Evolutionary conservation across 2,329 filamentous ascomycete genomes (phyloP), one percentile per base, ranked within the genome.

Genomic region (Nigrospora oryzae): DNA sequence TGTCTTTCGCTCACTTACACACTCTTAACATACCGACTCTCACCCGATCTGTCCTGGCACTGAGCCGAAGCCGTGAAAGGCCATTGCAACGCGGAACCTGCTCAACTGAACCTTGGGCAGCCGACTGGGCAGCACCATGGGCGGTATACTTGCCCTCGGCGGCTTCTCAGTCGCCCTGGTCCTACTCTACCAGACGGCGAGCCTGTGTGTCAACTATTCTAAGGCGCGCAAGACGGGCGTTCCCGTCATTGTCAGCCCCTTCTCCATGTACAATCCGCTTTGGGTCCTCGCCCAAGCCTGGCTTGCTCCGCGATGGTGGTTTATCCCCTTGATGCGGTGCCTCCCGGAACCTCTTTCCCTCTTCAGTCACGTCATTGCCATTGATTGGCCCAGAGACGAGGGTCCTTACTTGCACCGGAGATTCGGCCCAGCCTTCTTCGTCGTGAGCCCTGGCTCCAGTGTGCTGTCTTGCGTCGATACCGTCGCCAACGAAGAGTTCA

Each of bases 241-340:
- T n/a, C 40, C 40, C 19, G 11, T 42, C 33, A 42, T 42, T 13
- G n/a, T 42, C 33, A 36, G 40, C 19, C 40, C 40, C 32, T 42
- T 42, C 40, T 36, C 28, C n/a, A 36, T 33, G 32, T 42, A 30
- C 40, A 42, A 42, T 23, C 32, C 40, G 17, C n/a, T 42, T 5
- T 42, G 40, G 40, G 36, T 42, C 40, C 14, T 42, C 8, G n/a
- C 33, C 17, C 40, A 42, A 23, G 33, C 40, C 8, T 42, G 33
- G 33, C 14, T 42, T 23, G 33, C 17, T 16, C 40, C 40, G 13
- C 32, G 34, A 33, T 14, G 4, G 14, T 42, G 40, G 40, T 36
- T 42, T 33, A 33, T 42, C 13, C 40, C 40, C 13, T 33, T 42
- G 17, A 28, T 33, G 10, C 32, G 33, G 19, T 33, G 35, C n/a